phyloP scores from a whole-genome alignment of 176 grass and related monocot species.

The Carex pumila region DNA sequence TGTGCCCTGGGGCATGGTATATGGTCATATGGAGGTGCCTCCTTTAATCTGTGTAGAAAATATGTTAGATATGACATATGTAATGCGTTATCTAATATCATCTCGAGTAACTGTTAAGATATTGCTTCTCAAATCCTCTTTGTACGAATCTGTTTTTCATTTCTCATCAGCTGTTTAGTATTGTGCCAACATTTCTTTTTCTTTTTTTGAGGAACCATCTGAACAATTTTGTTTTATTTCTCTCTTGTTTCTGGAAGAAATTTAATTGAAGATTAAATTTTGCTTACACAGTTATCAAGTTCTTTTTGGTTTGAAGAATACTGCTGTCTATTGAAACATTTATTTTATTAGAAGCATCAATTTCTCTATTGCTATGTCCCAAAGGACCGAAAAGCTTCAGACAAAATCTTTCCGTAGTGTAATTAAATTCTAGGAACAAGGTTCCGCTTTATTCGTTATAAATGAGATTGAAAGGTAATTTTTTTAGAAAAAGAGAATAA shows the following conservation, averaged over 20 bases:
- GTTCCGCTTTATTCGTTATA: background rate
- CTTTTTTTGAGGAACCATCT: background rate
- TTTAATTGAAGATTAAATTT: background rate
- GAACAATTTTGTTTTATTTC: background rate
- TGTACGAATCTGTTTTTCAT: background rate
- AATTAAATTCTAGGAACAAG: background rate
- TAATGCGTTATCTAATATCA: conserved; percentile 7
- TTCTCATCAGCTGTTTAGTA: background rate
- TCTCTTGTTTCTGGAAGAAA: background rate
- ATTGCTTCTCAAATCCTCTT: background rate
- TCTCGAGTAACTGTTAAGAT: background rate
- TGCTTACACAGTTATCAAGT: background rate
- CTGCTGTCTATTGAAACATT: background rate
- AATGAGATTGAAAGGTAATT: background rate
- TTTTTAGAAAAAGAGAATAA: background rate
- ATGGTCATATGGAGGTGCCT: conserved; percentile 3
- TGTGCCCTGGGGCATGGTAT: background rate
- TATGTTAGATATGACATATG: conserved; percentile 11
- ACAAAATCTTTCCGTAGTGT: background rate
- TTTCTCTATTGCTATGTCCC: background rate
- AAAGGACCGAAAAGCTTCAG: background rate
- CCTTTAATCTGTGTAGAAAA: background rate
- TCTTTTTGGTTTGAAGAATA: background rate
- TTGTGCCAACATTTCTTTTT: background rate
- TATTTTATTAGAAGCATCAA: background rate